Evolutionary conservation across 768 basidiomycete genomes (phyloP).

Genomic region (Omphalotus guepiniiformis): DNA sequence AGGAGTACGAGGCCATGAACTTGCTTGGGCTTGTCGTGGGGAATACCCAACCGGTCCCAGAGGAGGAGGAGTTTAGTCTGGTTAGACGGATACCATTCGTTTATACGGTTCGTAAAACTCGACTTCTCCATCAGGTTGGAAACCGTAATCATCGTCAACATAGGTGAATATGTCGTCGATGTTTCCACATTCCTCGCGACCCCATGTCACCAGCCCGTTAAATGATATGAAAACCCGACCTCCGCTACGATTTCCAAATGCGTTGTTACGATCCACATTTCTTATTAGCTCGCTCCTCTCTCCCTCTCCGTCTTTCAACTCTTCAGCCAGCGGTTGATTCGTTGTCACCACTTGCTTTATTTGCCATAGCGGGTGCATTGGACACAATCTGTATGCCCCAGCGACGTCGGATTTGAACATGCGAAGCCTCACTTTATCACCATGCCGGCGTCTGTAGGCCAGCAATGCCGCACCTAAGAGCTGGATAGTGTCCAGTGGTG

Average conservation of each 20-base stretch:
- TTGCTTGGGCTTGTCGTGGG: constrained; percentile 26
- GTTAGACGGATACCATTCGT: constrained; percentile 9
- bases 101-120: not conserved
- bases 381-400: constrained; percentile 31
- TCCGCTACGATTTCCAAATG: constrained; percentile 21
- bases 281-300: not conserved
- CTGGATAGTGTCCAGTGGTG: constrained; percentile 21
- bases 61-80: constrained; percentile 23
- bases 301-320: not conserved
- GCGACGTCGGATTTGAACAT: constrained; percentile 34
- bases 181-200: not conserved
- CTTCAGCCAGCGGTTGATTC: constrained; percentile 10
- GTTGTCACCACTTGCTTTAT: constrained; percentile 31
- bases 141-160: not conserved
- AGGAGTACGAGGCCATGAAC: constrained; percentile 14
- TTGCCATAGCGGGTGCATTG: constrained; percentile 36
- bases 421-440: constrained; percentile 2
- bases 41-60: constrained; percentile 26
- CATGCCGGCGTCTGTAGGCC: constrained; percentile 4
- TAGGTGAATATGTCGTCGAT: constrained; percentile 11
- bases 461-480: constrained; percentile 20
- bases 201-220: constrained; percentile 20
- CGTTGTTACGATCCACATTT: constrained; percentile 20
- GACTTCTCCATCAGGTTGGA: not conserved
- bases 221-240: constrained; percentile 26